Evolutionary conservation across 768 basidiomycete species (phyloP).

Genomic region (Imleria badia): DNA sequence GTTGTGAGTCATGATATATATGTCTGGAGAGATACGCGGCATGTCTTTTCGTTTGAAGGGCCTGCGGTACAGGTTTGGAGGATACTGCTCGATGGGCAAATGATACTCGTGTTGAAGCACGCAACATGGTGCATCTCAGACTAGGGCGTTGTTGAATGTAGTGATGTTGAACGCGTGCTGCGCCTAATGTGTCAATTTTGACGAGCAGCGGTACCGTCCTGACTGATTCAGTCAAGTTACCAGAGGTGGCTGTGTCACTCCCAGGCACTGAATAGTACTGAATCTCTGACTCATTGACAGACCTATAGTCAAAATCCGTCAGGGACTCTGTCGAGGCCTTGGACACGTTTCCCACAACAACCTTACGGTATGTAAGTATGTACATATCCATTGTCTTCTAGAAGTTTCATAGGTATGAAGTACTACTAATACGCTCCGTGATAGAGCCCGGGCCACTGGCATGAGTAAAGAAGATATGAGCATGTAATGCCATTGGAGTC

Average conservation of each 20-base stretch:
- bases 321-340: too few relatives aligned
- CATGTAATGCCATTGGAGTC: neutral
- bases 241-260: neutral
- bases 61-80: neutral
- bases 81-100: neutral
- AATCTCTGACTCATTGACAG: too few relatives aligned
- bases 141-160: neutral
- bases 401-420: too few relatives aligned
- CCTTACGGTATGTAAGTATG: too few relatives aligned
- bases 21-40: neutral
- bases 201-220: constrained; percentile 2
- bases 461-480: neutral
- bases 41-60: neutral
- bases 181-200: neutral
- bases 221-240: neutral
- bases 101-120: constrained; percentile 24
- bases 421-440: too few relatives aligned
- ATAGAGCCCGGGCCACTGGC: too few relatives aligned
- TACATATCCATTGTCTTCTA: too few relatives aligned
- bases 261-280: too few relatives aligned
- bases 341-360: too few relatives aligned
- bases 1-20: neutral
- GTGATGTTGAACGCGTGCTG: neutral
- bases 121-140: constrained; percentile 55
- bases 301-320: too few relatives aligned